Base-by-base conservation (phyloP, 108 stramenopile genomes). In the Schizochytrium sp. region DNA sequence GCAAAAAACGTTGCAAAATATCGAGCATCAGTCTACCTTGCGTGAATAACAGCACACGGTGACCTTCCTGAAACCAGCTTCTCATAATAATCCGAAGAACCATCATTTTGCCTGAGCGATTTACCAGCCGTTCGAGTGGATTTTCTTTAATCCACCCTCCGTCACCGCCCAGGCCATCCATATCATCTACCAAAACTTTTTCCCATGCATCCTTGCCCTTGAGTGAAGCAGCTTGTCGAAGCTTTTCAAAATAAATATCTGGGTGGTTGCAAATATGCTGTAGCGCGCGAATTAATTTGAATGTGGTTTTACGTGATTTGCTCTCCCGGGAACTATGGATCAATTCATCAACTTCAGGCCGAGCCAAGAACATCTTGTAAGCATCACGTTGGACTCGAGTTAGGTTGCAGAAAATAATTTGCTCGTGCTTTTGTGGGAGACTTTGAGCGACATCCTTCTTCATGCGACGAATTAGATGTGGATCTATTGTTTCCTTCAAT, bases 191-290 rank as follows among this genome's bases (percentile, higher is more conserved):
- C 41, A 17, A 7, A 10, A 56, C 19, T 5, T 13, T 46, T 19
- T 83, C 89, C 42, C 45, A 41, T 15, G 47, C 58, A 55, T 87
- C 45, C 87, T 44, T 38, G 38, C 87, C 55, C 38, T 58, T 38
- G 72, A 46, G 13, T 4, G 72, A 46, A 4, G 44, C 72, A 4
- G 72, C 41, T 49, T 72, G 41, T 42, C 55, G 55, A 40, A 56
- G 55, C 87, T 57, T 56, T 46, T 90, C 90, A 44, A 91, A 76
- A 47, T 88, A 90, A 49, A 98, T 94, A 90, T 97, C 97, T 15
- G 99, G 96, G 73, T 99, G 99, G 90, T 98, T 98, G 92, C 98
- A 99, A 46, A 99, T 94, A 89, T 98, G 98, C 88, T 97, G 92
- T 8, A 98, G 91, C 87, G 96, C 92, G 19, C 95, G 96, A 58